These are phyloP conservation scores for Chrysosporium queenslandicum DNA, from an alignment of 2,329 filamentous ascomycete genomes.

Conservation along the genomic window DNA sequence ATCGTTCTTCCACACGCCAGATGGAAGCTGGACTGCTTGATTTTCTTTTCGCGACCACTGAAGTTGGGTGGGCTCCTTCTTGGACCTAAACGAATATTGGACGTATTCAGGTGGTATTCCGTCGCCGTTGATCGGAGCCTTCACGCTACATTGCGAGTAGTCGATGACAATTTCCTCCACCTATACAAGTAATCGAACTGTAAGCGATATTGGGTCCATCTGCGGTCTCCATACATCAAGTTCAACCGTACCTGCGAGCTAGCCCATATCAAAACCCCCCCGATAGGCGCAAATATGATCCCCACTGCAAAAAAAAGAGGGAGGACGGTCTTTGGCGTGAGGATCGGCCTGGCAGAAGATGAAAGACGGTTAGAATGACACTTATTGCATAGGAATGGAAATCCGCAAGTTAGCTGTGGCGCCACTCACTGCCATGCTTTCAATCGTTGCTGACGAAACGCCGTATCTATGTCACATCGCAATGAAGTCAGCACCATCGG, in stretches of 20 bases:
- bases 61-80: conserved; percentile 30
- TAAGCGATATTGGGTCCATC: conserved; percentile 1
- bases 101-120: conserved; percentile 54
- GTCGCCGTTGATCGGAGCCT: conserved; percentile 38
- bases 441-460: conserved; percentile 89
- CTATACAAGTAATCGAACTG: conserved; percentile 36
- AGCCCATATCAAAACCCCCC: conserved; percentile 74
- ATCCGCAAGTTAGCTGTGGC: conserved; percentile 6
- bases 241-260: conserved; percentile 46
- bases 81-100: conserved; percentile 60
- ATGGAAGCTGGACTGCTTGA: conserved; percentile 19
- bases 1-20: conserved; percentile 21
- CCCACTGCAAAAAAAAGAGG: conserved; percentile 86
- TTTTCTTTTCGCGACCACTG: conserved; percentile 25
- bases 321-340: conserved; percentile 87
- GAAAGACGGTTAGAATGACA: conserved; percentile 6
- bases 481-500: neutral
- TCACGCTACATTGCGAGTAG: conserved; percentile 64
- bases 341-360: conserved; percentile 89
- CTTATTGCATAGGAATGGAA: neutral
- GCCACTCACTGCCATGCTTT: conserved; percentile 91
- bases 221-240: neutral
- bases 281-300: conserved; percentile 87
- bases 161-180: conserved; percentile 86
- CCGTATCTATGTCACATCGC: conserved; percentile 57